These are phyloP conservation scores for Dothidotthia symphoricarpi DNA, from an alignment of 2,329 filamentous ascomycete species.

Conservation along the genomic window DNA sequence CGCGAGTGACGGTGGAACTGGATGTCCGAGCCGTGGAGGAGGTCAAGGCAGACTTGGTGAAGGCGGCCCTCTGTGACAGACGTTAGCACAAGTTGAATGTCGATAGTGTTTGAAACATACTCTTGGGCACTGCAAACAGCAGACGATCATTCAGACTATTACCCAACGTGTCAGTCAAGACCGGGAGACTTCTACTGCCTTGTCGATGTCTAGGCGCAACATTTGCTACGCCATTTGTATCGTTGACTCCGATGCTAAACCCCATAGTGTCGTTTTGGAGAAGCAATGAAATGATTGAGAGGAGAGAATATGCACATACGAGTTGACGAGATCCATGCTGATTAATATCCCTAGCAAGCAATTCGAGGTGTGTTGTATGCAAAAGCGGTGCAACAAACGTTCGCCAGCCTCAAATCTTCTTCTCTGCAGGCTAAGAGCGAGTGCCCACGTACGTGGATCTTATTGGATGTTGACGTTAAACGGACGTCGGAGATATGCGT, in stretches of 20 bases:
- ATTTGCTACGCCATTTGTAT: slow-evolving; percentile 19
- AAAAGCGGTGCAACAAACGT: slow-evolving; percentile 16
- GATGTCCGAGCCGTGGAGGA: slow-evolving; percentile 90
- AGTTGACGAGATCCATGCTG: slow-evolving; percentile 45
- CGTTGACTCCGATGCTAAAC: slow-evolving; percentile 18
- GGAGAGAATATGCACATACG: slow-evolving; percentile 30
- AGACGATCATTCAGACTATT: slow-evolving; percentile 84
- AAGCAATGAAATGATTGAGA: slow-evolving; percentile 5
- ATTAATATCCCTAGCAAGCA: slow-evolving; percentile 24
- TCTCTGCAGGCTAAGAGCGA: slow-evolving; percentile 16
- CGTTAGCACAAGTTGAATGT: slow-evolving; percentile 8
- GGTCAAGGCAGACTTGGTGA: slow-evolving; percentile 81
- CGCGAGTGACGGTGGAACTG: slow-evolving; percentile 94
- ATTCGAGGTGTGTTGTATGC: slow-evolving; percentile 22
- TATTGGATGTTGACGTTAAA: slow-evolving; percentile 21
- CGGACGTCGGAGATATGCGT: slow-evolving; percentile 16
- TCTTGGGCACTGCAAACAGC: slow-evolving; percentile 97
- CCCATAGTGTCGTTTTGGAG: slow-evolving; percentile 20
- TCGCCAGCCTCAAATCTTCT: slow-evolving; percentile 18
- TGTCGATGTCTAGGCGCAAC: slow-evolving; percentile 26
- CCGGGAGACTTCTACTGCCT: slow-evolving; percentile 37
- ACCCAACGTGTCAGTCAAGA: slow-evolving; percentile 42
- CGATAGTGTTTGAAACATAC: slow-evolving; percentile 54
- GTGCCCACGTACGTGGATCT: slow-evolving; percentile 26
- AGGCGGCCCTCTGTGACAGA: slow-evolving; percentile 76